Base-by-base conservation (phyloP, 495 filamentous ascomycete genomes). In the Hypomontagnella monticulosa region DNA sequence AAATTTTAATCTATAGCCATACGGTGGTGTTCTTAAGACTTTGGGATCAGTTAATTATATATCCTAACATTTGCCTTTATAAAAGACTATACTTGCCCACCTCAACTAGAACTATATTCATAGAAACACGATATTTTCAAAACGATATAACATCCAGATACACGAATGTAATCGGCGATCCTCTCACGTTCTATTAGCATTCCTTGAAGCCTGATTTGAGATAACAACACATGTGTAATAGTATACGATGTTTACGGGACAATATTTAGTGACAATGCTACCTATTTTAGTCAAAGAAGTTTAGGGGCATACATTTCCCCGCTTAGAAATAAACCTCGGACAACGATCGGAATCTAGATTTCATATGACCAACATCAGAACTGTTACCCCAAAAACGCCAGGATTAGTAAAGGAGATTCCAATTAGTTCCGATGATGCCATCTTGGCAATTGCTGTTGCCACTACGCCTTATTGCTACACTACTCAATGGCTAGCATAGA, bases 341-440 rank as follows among this genome's bases (percentile, higher is more conserved):
- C 43, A 4, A 56, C n/a, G 32, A 41, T 62, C 49, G 58, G 54
- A 32, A 38, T 53, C 42, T 12, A 8, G 51, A 20, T 14, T 57
- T 36, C 37, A 46, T 27, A 23, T 36, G 5, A 15, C 10, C 23
- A 27, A 27, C 23, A 6, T 27, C 6, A 6, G 6, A 27, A 27
- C 43, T 8, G 19, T 1, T 61, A 36, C 58, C 37, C 42, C 47
- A 36, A 53, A 57, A 54, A 40, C 38, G 40, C 27, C 40, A 58
- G 27, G 11, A 32, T 42, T 47, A 48, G 40, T 59, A 60, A 51
- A 56, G 34, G n/a, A 56, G 34, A 9, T 44, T 54, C 43, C 6
- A 16, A 63, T 46, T 36, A n/a, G 41, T 59, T 36, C 41, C 14
- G n/a, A 56, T 63, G 65, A 63, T 60, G 59, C 34, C 50, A 68